phyloP scores from a whole-genome alignment of 495 filamentous ascomycete species.

The Aspergillus baeticus region DNA sequence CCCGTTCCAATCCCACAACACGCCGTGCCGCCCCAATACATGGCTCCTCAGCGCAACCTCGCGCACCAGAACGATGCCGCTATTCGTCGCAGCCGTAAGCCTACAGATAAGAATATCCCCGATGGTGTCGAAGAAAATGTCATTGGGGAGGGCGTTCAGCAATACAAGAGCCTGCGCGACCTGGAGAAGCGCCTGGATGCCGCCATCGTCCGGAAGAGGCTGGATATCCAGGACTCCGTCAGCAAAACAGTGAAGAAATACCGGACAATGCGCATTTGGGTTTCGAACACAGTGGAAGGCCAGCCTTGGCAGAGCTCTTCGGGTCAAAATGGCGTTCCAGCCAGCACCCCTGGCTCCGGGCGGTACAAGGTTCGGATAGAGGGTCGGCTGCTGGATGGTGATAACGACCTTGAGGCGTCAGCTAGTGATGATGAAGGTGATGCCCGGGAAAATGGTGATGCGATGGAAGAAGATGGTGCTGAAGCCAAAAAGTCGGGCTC shows the following conservation, averaged over 20 bases:
- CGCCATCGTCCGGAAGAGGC: constrained; percentile 88
- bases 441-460: constrained; percentile 31
- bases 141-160: constrained; percentile 76
- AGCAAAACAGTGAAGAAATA: constrained; percentile 77
- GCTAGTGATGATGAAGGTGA: constrained; percentile 61
- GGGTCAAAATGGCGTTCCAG: constrained; percentile 25
- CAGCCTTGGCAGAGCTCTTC: constrained; percentile 84
- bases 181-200: constrained; percentile 88
- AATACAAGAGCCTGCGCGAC: constrained; percentile 81
- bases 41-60: constrained; percentile 42
- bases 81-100: constrained; percentile 77
- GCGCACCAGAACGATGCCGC: constrained; percentile 48
- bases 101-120: constrained; percentile 91
- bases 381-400: constrained; percentile 80
- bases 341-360: constrained; percentile 42
- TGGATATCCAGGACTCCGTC: constrained; percentile 85
- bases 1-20: constrained; percentile 40
- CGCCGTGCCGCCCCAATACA: constrained; percentile 40
- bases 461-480: constrained; percentile 60
- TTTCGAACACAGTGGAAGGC: constrained; percentile 91
- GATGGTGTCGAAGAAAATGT: constrained; percentile 80
- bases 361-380: constrained; percentile 92
- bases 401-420: constrained; percentile 44
- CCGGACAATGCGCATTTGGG: constrained; percentile 88
- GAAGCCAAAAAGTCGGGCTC: constrained; percentile 40